Evolutionary conservation across 2,329 filamentous ascomycete genomes (phyloP).

Genomic region (Colletotrichum tropicicola): DNA sequence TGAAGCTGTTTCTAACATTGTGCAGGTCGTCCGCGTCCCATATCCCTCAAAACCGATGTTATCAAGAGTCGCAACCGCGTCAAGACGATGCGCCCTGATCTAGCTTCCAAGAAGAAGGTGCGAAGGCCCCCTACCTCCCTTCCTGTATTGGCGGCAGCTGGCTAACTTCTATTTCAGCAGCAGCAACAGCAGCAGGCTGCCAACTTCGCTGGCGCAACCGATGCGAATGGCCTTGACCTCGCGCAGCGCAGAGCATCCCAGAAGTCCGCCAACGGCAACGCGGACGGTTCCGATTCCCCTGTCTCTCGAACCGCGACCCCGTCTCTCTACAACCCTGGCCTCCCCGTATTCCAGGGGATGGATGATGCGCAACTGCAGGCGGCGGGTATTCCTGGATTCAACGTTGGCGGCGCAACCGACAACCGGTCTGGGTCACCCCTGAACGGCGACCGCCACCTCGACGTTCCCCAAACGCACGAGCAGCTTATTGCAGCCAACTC

Average conservation of each 20-base stretch:
- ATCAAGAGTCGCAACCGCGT: conserved; percentile 99
- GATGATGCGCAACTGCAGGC: conserved; percentile 74
- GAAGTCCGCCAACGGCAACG: conserved; percentile 76
- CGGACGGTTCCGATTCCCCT: conserved; percentile 80
- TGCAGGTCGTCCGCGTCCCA: conserved; percentile 78
- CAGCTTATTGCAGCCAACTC: conserved; percentile 83
- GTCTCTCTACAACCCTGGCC: conserved; percentile 76
- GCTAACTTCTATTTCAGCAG: too few species aligned
- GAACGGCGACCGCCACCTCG: conserved; percentile 70
- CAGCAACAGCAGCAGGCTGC: conserved; percentile 47
- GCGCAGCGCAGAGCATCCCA: conserved; percentile 71
- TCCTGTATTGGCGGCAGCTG: conserved; percentile 42
- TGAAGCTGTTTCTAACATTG: background rate
- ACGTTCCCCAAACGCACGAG: conserved; percentile 81
- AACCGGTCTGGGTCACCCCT: conserved; percentile 59
- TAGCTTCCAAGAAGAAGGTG: conserved; percentile 87
- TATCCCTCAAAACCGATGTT: conserved; percentile 97
- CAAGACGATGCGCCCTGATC: conserved; percentile 83
- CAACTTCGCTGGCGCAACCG: conserved; percentile 48
- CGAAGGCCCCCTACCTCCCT: too few species aligned
- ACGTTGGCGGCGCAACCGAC: conserved; percentile 61
- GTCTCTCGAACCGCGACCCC: conserved; percentile 84
- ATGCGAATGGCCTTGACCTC: conserved; percentile 69
- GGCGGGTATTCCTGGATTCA: conserved; percentile 58
- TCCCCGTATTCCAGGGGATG: conserved; percentile 83